Evolutionary conservation across 2,329 filamentous ascomycete genomes (phyloP).

Genomic region (Ceratocystis huliohia): DNA sequence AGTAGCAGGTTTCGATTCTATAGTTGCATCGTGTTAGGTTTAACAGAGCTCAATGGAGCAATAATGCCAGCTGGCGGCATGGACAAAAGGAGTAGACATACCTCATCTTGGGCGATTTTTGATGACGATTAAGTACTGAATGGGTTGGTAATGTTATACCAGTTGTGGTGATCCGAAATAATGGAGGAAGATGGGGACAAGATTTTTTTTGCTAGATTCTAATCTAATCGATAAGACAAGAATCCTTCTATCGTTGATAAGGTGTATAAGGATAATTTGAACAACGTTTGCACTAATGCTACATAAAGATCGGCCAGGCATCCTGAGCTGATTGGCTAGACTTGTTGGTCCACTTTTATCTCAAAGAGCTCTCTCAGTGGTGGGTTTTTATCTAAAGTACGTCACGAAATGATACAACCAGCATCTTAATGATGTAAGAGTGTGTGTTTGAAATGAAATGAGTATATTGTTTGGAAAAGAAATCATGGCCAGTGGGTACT

Average conservation of each 20-base stretch:
- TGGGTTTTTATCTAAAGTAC: too few relatives aligned
- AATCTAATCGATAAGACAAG: slow-evolving; percentile 19
- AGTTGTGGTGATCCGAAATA: slow-evolving; percentile 9
- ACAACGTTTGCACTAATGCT: too few relatives aligned
- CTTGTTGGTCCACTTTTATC: too few relatives aligned
- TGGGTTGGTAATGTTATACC: slow-evolving; percentile 6
- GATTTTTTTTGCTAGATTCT: slow-evolving; percentile 19
- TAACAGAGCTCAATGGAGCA: not conserved
- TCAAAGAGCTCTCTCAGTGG: too few relatives aligned
- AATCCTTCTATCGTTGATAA: slow-evolving; percentile 1
- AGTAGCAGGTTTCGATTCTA: slow-evolving; percentile 36
- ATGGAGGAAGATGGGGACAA: slow-evolving; percentile 18
- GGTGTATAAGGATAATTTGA: not conserved
- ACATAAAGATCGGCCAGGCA: too few relatives aligned
- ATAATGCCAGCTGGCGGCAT: not conserved
- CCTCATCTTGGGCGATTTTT: slow-evolving; percentile 21
- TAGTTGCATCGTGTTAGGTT: slow-evolving; percentile 5
- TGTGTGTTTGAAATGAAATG: too few relatives aligned
- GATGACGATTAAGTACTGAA: slow-evolving; percentile 8
- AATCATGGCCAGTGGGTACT: too few relatives aligned
- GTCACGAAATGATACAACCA: too few relatives aligned
- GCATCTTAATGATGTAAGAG: too few relatives aligned
- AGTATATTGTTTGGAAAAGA: too few relatives aligned
- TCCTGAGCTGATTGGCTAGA: too few relatives aligned
- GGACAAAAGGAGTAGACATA: slow-evolving; percentile 10